Conservation (phyloP, 805 yeast genomes). For the Candida fluviatilis region DNA sequence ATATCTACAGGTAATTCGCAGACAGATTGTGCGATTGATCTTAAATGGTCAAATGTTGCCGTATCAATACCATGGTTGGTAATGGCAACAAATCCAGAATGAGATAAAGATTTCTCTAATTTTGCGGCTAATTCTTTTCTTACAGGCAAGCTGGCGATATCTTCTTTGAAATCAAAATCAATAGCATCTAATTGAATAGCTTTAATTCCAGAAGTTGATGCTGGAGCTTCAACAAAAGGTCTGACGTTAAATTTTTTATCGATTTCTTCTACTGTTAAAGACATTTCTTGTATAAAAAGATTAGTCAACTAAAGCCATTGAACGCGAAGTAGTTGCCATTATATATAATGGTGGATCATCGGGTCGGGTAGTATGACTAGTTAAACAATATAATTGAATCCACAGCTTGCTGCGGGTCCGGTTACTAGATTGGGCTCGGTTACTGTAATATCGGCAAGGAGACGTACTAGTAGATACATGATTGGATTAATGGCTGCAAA, state of each 20-base stretch:
- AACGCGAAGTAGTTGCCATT: no score
- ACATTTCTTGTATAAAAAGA: not conserved
- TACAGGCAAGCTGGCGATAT: constrained; percentile 23
- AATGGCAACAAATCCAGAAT: constrained; percentile 43
- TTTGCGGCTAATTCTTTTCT: constrained; percentile 31
- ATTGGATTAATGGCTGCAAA: not conserved
- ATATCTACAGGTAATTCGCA: constrained; percentile 38
- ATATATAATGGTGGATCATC: no score
- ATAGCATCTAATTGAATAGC: constrained; percentile 28
- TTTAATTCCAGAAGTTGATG: constrained; percentile 14
- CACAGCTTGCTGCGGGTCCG: no score
- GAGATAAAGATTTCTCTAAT: constrained; percentile 36
- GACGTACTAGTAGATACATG: no score
- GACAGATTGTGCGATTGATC: constrained; percentile 38
- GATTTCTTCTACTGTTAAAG: constrained; percentile 6
- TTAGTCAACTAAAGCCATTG: no score
- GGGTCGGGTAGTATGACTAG: no score
- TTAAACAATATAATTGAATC: no score
- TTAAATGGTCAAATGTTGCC: constrained; percentile 28
- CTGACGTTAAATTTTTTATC: constrained; percentile 21
- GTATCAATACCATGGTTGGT: constrained; percentile 37
- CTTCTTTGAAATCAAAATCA: constrained; percentile 35
- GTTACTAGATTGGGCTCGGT: no score
- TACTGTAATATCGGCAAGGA: no score
- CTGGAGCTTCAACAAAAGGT: constrained; percentile 22